Evolutionary conservation across 2,329 filamentous ascomycete genomes (phyloP), one percentile per base, ranked within the genome.

Genomic region (Lachnellula arida): DNA sequence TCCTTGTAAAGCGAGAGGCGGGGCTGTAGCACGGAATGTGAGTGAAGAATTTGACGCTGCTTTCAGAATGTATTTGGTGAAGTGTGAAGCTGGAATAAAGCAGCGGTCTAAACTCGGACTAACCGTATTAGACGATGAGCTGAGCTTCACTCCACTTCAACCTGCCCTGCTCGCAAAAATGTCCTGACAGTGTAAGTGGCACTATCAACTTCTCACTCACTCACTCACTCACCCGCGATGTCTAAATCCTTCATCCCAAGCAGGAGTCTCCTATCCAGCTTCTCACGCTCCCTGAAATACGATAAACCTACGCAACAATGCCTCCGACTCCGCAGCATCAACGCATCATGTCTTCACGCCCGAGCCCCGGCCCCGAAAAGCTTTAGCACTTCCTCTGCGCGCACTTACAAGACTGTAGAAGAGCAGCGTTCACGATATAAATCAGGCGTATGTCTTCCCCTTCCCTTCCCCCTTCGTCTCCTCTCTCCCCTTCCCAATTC

Each of bases 331-430:
- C 34, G 11, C 17, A 17, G 44, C 19, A 47, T 22, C 42, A 37
- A 48, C 28, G 25, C 46, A 39, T 47, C 34, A 47, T 54, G 53
- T 49, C 49, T 54, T 22, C 57, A 46, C 15, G 19, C 15, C 14
- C 49, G 9, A 42, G 37, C 23, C 14, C 17, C 25, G 48, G 34
- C 14, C 28, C 14, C 39, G 34, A 59, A 58, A 59, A 58, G 49
- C 34, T 66, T 65, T 52, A 60, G 57, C 46, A 56, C 55, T 9
- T 56, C 58, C 5, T 12, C 48, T 14, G 23, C 55, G n/a, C 53
- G 59, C n/a, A 11, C 48, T 9, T 68, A 68, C 46, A 70, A 69
- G 42, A 69, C 69, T 0, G 67, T 71, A 2, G 58, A 71, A 56
- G 69, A 71, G 51, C 63, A 65, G 46, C 58, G 60, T 25, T 66